phyloP scores from a whole-genome alignment of 2,329 filamentous ascomycete genomes.

The Dothistroma pini region DNA sequence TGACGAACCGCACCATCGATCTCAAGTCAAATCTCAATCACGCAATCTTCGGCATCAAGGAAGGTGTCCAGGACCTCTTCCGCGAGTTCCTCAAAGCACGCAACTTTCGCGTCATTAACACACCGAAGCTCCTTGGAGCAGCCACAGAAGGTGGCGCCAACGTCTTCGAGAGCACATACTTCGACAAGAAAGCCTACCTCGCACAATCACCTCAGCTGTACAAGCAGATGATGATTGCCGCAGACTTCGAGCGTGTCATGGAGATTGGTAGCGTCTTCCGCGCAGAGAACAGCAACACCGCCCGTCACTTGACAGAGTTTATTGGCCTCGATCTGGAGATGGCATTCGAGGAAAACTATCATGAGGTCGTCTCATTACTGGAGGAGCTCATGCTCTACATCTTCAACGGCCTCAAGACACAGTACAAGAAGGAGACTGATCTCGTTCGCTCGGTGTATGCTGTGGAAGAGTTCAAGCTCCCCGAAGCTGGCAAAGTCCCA shows the following conservation, averaged over 20 bases:
- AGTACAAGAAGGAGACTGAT: conserved; percentile 68
- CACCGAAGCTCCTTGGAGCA: conserved; percentile 82
- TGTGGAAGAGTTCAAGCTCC: conserved; percentile 73
- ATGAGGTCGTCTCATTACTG: conserved; percentile 68
- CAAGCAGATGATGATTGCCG: conserved; percentile 82
- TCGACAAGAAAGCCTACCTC: conserved; percentile 75
- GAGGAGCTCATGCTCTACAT: conserved; percentile 74
- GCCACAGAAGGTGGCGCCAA: conserved; percentile 90
- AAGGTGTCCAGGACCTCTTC: conserved; percentile 67
- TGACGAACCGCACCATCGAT: conserved; percentile 91
- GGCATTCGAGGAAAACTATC: conserved; percentile 77
- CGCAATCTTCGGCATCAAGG: conserved; percentile 71
- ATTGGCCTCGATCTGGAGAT: conserved; percentile 87
- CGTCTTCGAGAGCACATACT: conserved; percentile 88
- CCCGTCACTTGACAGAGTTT: conserved; percentile 83
- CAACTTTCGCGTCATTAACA: conserved; percentile 79
- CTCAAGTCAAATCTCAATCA: conserved; percentile 88
- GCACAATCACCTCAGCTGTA: conserved; percentile 82
- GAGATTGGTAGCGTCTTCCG: conserved; percentile 78
- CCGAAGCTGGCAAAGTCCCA: conserved; percentile 68
- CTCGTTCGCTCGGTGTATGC: conserved; percentile 69
- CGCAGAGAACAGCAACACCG: conserved; percentile 82
- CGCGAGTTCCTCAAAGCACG: conserved; percentile 71
- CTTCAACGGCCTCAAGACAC: conserved; percentile 67
- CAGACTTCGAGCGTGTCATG: conserved; percentile 72